phyloP scores from a whole-genome alignment of 73 alveolate genomes.

The Blepharisma stoltei region DNA sequence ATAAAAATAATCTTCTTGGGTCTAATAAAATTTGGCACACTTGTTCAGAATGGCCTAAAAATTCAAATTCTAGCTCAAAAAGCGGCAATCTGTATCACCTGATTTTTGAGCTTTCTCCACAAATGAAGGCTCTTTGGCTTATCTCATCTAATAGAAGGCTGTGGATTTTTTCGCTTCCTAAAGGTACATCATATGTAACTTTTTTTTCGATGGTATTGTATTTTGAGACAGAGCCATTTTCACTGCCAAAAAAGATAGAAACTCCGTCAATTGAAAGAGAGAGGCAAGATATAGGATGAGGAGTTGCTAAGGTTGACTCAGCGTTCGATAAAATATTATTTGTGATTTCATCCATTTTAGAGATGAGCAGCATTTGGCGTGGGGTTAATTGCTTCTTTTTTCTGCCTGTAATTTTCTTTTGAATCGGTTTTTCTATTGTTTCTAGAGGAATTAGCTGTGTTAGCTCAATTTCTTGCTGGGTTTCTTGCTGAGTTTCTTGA shows the following conservation, averaged over 20 bases:
- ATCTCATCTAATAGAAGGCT: neutral
- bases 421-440: no score
- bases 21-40: neutral
- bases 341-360: no score
- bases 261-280: neutral
- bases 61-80: neutral
- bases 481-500: no score
- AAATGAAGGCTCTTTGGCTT: neutral
- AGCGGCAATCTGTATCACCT: neutral
- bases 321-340: neutral
- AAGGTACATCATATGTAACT: constrained; percentile 21
- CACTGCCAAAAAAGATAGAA: constrained; percentile 2
- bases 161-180: neutral
- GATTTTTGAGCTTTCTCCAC: neutral
- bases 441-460: no score
- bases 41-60: neutral
- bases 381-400: no score
- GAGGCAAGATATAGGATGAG: constrained; percentile 1
- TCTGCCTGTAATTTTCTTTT: no score
- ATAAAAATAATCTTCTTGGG: neutral
- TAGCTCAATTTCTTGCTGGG: no score
- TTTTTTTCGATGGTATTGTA: neutral
- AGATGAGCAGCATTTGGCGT: no score
- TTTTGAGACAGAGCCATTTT: constrained; percentile 9
- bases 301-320: constrained; percentile 1